These are phyloP conservation scores for Chrysopogon serrulatus DNA, from an alignment of 176 grass and related monocot species.

Conservation along the genomic window DNA sequence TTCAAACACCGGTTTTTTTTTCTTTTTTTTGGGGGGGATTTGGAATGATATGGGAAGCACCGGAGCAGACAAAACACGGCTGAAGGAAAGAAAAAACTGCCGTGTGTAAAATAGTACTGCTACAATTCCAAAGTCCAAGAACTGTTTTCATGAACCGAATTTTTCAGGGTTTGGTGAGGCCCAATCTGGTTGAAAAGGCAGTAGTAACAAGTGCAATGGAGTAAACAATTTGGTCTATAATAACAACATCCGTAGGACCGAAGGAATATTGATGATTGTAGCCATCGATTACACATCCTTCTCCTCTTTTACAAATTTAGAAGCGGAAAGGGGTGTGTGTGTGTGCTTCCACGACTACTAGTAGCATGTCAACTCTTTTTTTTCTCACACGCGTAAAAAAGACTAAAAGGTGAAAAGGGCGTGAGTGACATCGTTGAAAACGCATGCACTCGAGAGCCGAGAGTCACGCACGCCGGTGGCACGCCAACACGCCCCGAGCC, in stretches of 20 bases:
- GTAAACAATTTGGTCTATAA: background rate
- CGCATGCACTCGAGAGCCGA: background rate
- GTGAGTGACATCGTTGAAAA: background rate
- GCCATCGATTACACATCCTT: background rate
- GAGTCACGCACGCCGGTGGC: background rate
- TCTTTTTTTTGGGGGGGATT: too few relatives aligned
- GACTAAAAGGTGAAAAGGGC: background rate
- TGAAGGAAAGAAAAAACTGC: too few relatives aligned
- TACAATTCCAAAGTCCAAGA: too few relatives aligned
- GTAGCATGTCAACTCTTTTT: background rate
- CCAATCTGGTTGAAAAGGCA: background rate
- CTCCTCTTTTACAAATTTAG: background rate
- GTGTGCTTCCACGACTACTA: background rate
- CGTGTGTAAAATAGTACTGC: too few relatives aligned
- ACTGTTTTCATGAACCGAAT: too few relatives aligned
- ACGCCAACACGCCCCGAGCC: background rate
- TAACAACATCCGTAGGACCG: background rate
- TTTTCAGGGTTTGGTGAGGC: too few relatives aligned
- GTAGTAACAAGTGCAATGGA: background rate
- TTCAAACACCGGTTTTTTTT: background rate
- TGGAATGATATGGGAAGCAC: background rate
- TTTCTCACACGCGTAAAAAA: background rate
- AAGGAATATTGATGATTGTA: constrained; percentile 43
- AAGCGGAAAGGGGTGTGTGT: background rate
- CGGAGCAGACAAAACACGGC: too few relatives aligned